Evolutionary conservation across 2,329 filamentous ascomycete genomes (phyloP), one percentile per base, ranked within the genome.

Genomic region (Aspergillus pseudoglaucus): DNA sequence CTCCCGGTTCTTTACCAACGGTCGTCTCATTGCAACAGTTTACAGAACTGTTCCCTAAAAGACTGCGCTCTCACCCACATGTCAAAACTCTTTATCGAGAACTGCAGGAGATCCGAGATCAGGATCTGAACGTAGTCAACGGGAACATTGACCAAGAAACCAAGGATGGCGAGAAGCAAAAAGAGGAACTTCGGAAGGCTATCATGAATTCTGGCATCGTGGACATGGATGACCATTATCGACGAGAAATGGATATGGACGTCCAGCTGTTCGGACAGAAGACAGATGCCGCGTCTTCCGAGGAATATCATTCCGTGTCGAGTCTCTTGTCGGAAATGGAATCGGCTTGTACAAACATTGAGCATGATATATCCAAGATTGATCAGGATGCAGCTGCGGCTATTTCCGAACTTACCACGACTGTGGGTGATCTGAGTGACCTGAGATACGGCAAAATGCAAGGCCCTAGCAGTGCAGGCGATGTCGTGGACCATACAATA

Each of bases 1-100:
- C 84, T 25, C 87, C 89, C 10, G 84, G 88, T 6, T 78, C 85
- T 23, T 75, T 95, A 33, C 84, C 86, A 38, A 79, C 84, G 53
- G 80, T 90, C 61, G 74, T 90, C 56, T 84, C 88, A 6, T 77
- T 90, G 42, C 76, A 83, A 48, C 80, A 88, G 55, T 95, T 95
- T 73, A 82, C 81, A 39, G 77, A 83, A 23, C 77, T 91, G 38
- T 93, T 95, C 61, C 88, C 89, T 9, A 80, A 77, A 44, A 68
- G 79, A 35, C 75, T 83, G 44, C 84, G 83, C 50, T 72, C 77
- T 20, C 84, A 83, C 42, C 80, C 85, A 0, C 82, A 85, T 47
- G 77, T 91, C 42, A 80, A 82, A 48, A 73, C 77, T 0, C 75
- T 95, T 4, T 95, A 94, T 64, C 82, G 86, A 42, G 87, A 93